Evolutionary conservation across 495 filamentous ascomycete genomes (phyloP).

Genomic region (Penicillium riverlandense): DNA sequence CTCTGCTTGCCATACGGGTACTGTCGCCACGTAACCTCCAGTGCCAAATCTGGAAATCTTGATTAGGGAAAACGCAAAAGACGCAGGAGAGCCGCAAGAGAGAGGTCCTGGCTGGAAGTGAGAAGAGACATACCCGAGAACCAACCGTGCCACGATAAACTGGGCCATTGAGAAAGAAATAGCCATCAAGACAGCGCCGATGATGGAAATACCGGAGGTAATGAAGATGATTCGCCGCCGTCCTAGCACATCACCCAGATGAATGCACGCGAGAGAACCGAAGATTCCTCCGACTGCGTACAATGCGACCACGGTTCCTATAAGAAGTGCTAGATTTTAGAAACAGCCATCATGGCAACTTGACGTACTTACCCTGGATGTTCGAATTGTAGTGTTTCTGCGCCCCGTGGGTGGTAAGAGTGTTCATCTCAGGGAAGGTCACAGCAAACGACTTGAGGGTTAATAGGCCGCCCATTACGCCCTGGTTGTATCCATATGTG

Average conservation of each 20-base stretch:
- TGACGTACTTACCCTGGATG: neutral
- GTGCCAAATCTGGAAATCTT: slow-evolving; percentile 30
- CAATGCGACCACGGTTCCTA: slow-evolving; percentile 28
- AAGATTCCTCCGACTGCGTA: slow-evolving; percentile 29
- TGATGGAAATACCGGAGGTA: slow-evolving; percentile 21
- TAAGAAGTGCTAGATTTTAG: neutral
- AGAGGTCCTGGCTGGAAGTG: too few relatives aligned
- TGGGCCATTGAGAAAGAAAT: slow-evolving; percentile 26
- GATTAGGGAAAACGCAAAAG: too few relatives aligned
- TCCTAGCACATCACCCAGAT: slow-evolving; percentile 24
- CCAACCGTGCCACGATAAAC: slow-evolving; percentile 41
- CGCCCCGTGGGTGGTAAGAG: neutral
- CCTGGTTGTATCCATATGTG: slow-evolving; percentile 38
- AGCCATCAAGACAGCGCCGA: slow-evolving; percentile 39
- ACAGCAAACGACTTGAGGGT: slow-evolving; percentile 25
- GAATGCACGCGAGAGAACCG: slow-evolving; percentile 25
- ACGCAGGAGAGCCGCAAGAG: too few relatives aligned
- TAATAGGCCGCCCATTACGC: slow-evolving; percentile 28
- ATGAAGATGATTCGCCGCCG: slow-evolving; percentile 26
- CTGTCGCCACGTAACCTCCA: slow-evolving; percentile 55
- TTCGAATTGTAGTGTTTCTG: neutral
- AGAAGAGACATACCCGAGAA: slow-evolving; percentile 39
- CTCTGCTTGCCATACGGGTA: slow-evolving; percentile 60
- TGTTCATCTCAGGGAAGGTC: slow-evolving; percentile 41
- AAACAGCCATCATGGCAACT: neutral